Conservation (phyloP, 1,284 basidiomycete species). For the Stygiomarasmius scandens region DNA sequence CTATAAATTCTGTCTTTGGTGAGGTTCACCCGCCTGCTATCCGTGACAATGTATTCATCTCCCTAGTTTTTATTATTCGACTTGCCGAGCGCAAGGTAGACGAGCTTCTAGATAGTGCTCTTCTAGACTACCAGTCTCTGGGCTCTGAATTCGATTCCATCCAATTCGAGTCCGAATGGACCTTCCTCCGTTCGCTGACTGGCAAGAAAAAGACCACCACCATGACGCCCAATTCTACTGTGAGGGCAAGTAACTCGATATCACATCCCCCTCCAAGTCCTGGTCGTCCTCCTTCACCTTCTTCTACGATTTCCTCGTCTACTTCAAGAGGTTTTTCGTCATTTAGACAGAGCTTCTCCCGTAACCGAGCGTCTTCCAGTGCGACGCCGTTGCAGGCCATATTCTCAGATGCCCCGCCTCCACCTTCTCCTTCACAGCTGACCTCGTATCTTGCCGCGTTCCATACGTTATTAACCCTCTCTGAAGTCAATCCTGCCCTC, state of each 20-base stretch:
- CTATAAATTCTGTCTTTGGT: slow-evolving; percentile 95
- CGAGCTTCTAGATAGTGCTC: slow-evolving; percentile 77
- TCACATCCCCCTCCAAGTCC: slow-evolving; percentile 49
- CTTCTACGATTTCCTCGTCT: slow-evolving; percentile 42
- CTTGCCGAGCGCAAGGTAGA: slow-evolving; percentile 91
- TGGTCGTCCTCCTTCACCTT: slow-evolving; percentile 52
- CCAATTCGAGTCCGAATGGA: slow-evolving; percentile 97
- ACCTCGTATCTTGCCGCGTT: slow-evolving; percentile 87
- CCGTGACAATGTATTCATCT: slow-evolving; percentile 10
- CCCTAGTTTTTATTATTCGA: slow-evolving; percentile 93
- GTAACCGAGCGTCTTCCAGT: slow-evolving; percentile 46
- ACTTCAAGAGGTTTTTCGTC: slow-evolving; percentile 63
- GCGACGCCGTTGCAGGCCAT: slow-evolving; percentile 51
- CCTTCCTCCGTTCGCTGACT: slow-evolving; percentile 80
- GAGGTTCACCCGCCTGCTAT: slow-evolving; percentile 22
- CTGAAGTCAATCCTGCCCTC: slow-evolving; percentile 90
- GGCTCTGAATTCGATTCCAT: slow-evolving; percentile 81
- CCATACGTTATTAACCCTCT: slow-evolving; percentile 82
- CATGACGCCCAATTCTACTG: slow-evolving; percentile 31
- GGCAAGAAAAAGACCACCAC: slow-evolving; percentile 60
- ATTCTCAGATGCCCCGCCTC: slow-evolving; percentile 50
- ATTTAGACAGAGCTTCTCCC: slow-evolving; percentile 60
- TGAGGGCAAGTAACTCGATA: slow-evolving; percentile 1
- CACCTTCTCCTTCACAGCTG: slow-evolving; percentile 66
- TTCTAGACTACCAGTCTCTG: slow-evolving; percentile 84